phyloP scores from a whole-genome alignment of 495 filamentous ascomycete species.

The Neurospora sp. region DNA sequence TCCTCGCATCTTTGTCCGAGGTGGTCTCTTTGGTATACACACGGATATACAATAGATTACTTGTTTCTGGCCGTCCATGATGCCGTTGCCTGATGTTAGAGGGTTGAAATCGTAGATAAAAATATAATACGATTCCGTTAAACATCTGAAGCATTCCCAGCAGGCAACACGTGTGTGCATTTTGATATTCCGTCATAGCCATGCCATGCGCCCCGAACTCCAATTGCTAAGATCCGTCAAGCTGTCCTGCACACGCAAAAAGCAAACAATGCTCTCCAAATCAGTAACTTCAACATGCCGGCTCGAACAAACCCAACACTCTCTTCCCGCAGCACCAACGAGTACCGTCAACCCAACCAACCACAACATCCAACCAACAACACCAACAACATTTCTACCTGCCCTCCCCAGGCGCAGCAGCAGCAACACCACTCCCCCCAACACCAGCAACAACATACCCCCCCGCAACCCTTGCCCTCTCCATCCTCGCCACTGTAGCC shows the following conservation, averaged over 20 bases:
- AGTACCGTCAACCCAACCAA: neutral
- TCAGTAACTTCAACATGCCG: neutral
- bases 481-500: constrained; percentile 64
- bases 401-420: neutral
- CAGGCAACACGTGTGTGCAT: neutral
- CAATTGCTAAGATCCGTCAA: neutral
- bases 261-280: neutral
- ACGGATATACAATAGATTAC: constrained; percentile 4
- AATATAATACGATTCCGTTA: neutral
- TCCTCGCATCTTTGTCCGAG: neutral
- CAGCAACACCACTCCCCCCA: constrained; percentile 50
- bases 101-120: neutral
- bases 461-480: constrained; percentile 63
- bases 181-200: neutral
- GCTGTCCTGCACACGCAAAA: neutral
- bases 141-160: neutral
- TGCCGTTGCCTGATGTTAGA: neutral
- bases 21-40: neutral
- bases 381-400: neutral
- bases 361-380: neutral
- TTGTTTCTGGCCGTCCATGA: neutral
- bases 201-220: neutral
- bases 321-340: neutral
- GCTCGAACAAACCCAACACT: neutral
- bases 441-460: constrained; percentile 42